phyloP scores from a whole-genome alignment of 2,329 filamentous ascomycete genomes.

The Cucurbitaria berberidis region DNA sequence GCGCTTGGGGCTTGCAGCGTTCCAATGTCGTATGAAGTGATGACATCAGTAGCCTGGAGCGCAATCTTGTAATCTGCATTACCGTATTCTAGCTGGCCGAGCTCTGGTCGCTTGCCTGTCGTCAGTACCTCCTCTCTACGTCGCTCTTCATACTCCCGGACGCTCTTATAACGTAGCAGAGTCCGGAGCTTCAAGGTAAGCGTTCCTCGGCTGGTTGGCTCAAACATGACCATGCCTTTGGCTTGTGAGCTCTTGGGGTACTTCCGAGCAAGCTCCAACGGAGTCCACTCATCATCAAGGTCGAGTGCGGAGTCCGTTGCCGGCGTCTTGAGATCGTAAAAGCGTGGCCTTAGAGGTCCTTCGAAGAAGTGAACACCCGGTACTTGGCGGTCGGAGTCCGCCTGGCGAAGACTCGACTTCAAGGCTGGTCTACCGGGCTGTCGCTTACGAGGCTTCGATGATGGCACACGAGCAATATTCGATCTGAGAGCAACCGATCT shows the following conservation, averaged over 20 bases:
- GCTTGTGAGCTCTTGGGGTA: neutral
- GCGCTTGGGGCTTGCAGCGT: constrained; percentile 5
- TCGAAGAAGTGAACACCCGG: constrained; percentile 9
- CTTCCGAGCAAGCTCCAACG: neutral
- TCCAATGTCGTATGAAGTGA: constrained; percentile 13
- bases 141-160: constrained; percentile 14
- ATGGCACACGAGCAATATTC: neutral
- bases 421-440: neutral
- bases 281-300: neutral
- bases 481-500: neutral
- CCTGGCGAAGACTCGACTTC: neutral
- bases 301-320: constrained; percentile 1
- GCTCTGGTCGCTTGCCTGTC: neutral
- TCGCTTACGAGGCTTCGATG: neutral
- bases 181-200: constrained; percentile 11
- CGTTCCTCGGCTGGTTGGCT: neutral
- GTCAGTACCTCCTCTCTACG: constrained; percentile 5
- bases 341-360: neutral
- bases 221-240: constrained; percentile 5
- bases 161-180: constrained; percentile 13
- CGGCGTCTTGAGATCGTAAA: constrained; percentile 5
- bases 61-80: constrained; percentile 15
- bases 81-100: constrained; percentile 20
- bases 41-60: constrained; percentile 4
- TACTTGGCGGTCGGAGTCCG: neutral